Percentiles rank a stretch among this genome's conserved stretches.
These are phyloP conservation scores for Lipomyces chichibuensis DNA, from an alignment of 805 yeast genomes.

Conservation along the genomic window DNA sequence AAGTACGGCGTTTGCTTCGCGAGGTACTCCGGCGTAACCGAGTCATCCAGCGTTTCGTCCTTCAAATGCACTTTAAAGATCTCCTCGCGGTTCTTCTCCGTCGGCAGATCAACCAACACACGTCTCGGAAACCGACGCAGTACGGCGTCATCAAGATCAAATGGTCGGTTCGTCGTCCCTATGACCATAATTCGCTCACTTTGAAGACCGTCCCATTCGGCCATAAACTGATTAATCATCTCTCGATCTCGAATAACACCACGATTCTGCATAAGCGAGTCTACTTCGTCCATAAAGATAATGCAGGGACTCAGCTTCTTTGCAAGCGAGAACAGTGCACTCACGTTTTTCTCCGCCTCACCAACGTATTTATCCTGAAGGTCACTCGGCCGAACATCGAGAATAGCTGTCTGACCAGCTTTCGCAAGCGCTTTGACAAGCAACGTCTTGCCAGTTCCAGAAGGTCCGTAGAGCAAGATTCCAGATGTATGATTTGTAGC, in stretches of 20 bases:
- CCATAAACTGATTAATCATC: slow-evolving; percentile 90
- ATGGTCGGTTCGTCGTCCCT: slow-evolving; percentile 99
- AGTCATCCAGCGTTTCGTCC: slow-evolving; percentile 58
- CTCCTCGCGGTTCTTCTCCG: slow-evolving; percentile 87
- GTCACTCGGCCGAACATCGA: slow-evolving; percentile 96
- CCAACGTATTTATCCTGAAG: slow-evolving; percentile 98
- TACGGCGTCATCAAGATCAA: slow-evolving; percentile 97
- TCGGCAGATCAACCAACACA: slow-evolving; percentile 95
- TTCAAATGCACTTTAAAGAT: slow-evolving; percentile 85
- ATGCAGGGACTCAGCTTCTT: slow-evolving; percentile 97
- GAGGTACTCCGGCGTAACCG: slow-evolving; percentile 58
- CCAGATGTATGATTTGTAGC: slow-evolving; percentile 64
- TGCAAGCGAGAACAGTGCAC: slow-evolving; percentile 98
- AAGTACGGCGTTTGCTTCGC: slow-evolving; percentile 62
- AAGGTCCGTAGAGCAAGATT: slow-evolving; percentile 94
- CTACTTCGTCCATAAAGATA: slow-evolving; percentile 97
- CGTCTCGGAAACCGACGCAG: slow-evolving; percentile 97
- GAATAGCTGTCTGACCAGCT: slow-evolving; percentile 95
- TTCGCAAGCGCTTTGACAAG: slow-evolving; percentile 98
- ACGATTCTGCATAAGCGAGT: slow-evolving; percentile 97
- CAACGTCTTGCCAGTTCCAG: slow-evolving; percentile 96
- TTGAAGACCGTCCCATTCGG: slow-evolving; percentile 99
- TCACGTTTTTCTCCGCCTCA: slow-evolving; percentile 90
- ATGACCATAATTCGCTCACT: slow-evolving; percentile 97
- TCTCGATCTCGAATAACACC: slow-evolving; percentile 82